Evolutionary conservation across 305 asterid species (phyloP).

Genomic region (Fraxinus greggii): DNA sequence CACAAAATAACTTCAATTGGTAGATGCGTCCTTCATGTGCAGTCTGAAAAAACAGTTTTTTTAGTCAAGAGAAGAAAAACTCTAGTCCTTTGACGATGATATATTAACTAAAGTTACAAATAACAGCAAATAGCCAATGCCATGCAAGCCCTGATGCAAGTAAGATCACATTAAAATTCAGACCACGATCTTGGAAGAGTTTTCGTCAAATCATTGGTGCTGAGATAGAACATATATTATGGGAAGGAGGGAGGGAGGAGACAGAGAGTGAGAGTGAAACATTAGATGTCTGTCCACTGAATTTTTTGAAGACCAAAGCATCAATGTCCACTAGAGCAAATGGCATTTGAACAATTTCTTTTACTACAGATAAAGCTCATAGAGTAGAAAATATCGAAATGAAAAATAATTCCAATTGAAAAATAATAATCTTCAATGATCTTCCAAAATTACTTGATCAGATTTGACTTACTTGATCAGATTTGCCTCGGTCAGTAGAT

Average conservation of each 20-base stretch:
- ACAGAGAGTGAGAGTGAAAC: not conserved
- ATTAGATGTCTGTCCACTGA: not conserved
- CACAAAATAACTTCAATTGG: slow-evolving; percentile 75
- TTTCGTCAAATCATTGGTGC: slow-evolving; percentile 1
- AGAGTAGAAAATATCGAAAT: not conserved
- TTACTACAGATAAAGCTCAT: not conserved
- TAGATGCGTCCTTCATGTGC: slow-evolving; percentile 86
- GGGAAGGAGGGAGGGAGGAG: not conserved
- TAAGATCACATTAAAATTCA: not conserved
- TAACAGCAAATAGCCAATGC: not conserved
- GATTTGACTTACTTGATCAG: not conserved
- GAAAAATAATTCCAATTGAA: not conserved
- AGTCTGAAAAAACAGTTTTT: slow-evolving; percentile 47
- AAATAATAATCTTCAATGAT: not conserved
- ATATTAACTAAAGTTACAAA: not conserved
- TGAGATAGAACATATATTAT: not conserved
- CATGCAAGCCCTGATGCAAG: slow-evolving; percentile 15
- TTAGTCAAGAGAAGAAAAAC: slow-evolving; percentile 21
- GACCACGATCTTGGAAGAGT: not conserved
- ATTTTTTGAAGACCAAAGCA: not conserved
- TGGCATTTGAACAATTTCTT: not conserved
- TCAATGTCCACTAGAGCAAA: not conserved
- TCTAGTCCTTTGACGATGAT: not conserved
- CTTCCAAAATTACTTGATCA: not conserved
- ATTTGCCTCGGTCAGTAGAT: not conserved